Conservation (phyloP, 2,329 filamentous ascomycete genomes). For the Metarhizium guizhouense region DNA sequence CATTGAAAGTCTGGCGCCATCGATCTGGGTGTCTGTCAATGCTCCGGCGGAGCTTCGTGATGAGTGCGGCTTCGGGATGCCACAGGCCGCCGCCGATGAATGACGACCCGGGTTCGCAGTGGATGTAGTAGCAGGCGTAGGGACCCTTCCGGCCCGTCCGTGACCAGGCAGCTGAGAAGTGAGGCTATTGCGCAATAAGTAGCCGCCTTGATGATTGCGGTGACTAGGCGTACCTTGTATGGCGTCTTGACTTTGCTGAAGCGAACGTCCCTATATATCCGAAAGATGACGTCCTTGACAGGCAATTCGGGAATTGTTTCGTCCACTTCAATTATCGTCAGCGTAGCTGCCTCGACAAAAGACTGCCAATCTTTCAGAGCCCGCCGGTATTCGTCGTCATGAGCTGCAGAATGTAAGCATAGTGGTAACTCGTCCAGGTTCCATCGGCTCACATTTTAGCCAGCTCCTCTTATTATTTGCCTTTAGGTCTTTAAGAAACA, state of each 20-base stretch:
- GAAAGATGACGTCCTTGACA: constrained; percentile 75
- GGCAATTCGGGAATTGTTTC: constrained; percentile 81
- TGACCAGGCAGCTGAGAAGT: constrained; percentile 81
- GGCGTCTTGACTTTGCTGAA: constrained; percentile 80
- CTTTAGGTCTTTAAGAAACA: constrained; percentile 50
- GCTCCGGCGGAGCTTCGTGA: constrained; percentile 59
- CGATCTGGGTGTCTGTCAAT: constrained; percentile 65
- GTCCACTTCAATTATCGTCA: constrained; percentile 63
- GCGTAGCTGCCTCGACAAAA: constrained; percentile 65
- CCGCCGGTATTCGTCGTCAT: constrained; percentile 71
- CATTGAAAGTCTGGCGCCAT: constrained; percentile 59
- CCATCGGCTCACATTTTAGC: constrained; percentile 40
- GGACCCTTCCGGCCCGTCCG: constrained; percentile 80
- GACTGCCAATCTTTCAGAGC: constrained; percentile 74
- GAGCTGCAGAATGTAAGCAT: constrained; percentile 38
- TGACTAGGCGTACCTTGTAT: constrained; percentile 58
- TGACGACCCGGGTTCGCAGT: constrained; percentile 62
- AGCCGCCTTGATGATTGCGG: neutral
- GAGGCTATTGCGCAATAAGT: constrained; percentile 40
- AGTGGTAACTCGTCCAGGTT: neutral
- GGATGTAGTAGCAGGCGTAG: constrained; percentile 83
- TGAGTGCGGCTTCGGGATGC: constrained; percentile 61
- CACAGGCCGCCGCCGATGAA: constrained; percentile 78
- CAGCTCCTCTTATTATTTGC: constrained; percentile 50
- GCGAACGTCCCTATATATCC: constrained; percentile 79